Evolutionary conservation across 1,284 basidiomycete species (phyloP), one percentile per base, ranked within the genome.

Genomic region (Erythrobasidium hasegawianum): DNA sequence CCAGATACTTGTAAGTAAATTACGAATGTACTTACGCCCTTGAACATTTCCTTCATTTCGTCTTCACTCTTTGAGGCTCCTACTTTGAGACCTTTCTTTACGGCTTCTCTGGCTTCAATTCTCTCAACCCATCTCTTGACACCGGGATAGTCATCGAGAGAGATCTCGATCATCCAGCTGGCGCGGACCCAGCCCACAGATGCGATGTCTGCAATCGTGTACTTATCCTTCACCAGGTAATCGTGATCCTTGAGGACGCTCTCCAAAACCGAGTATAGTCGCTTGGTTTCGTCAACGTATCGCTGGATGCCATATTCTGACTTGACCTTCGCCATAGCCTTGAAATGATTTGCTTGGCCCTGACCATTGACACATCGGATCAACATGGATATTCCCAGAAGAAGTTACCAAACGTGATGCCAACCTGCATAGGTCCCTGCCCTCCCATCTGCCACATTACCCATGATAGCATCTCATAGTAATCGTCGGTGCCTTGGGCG

Each of bases 271-370:
- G 59, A 65, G 40, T 67, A 67, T 9, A 71, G 59, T 52, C 71
- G 64, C 52, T 69, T 57, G 45, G 71, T 71, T 59, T 71, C 71
- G 33, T 70, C 71, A 18, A 41, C 24, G 47, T 71, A 71, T 41
- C 67, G 27, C 14, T 57, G 29, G 45, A 70, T 69, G 26, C 62
- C 71, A 50, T 71, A 71, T 13, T 67, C 66, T 13, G 70, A 54
- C 54, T 67, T 69, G 43, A 69, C 70, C 20, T 65, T 61, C 2
- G 68, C 69, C 52, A 64, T 65, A 7, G 52, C 59, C 33, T 24
- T 40, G 49, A 69, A 71, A 33, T 69, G 68, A 40, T 60, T 59
- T 24, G 66, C 33, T n/a, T 71, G 65, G 24, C 58, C 58, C 29
- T 38, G 40, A 43, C 40, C 11, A 41, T 41, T 11, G 10, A 11